phyloP scores from a whole-genome alignment of 495 filamentous ascomycete species.

The Chaetomidium leptoderma region DNA sequence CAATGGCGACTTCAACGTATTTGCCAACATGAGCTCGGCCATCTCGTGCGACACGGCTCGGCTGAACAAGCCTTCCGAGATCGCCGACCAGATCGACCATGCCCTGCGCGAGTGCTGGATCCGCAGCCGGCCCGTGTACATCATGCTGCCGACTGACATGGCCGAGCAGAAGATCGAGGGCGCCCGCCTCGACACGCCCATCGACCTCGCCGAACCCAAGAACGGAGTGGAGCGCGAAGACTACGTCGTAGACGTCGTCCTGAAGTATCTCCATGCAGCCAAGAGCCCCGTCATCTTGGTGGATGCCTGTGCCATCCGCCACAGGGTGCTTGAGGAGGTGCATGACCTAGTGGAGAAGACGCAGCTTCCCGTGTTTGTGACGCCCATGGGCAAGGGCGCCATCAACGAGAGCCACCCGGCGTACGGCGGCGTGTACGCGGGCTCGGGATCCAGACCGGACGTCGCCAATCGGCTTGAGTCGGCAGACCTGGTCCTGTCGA shows the following conservation, averaged over 20 bases:
- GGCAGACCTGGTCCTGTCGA: slow-evolving; percentile 75
- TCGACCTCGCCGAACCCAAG: slow-evolving; percentile 59
- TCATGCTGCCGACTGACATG: slow-evolving; percentile 83
- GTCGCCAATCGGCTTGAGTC: slow-evolving; percentile 71
- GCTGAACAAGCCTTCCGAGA: slow-evolving; percentile 64
- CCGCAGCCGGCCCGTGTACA: slow-evolving; percentile 72
- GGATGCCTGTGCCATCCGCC: slow-evolving; percentile 86
- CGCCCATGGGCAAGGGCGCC: slow-evolving; percentile 89
- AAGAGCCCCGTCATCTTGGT: slow-evolving; percentile 77
- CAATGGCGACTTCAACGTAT: slow-evolving; percentile 86
- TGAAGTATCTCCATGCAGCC: slow-evolving; percentile 71
- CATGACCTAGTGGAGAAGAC: slow-evolving; percentile 73
- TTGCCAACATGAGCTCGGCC: slow-evolving; percentile 66
- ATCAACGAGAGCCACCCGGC: slow-evolving; percentile 70
- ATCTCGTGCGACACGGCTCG: slow-evolving; percentile 68
- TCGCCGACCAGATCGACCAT: slow-evolving; percentile 72
- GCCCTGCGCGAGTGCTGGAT: slow-evolving; percentile 75
- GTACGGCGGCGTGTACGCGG: slow-evolving; percentile 86
- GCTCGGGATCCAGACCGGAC: slow-evolving; percentile 65
- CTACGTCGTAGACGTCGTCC: slow-evolving; percentile 75
- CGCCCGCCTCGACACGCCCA: slow-evolving; percentile 56
- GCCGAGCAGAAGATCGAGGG: slow-evolving; percentile 75
- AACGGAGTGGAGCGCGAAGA: slow-evolving; percentile 75
- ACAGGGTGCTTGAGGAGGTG: slow-evolving; percentile 69
- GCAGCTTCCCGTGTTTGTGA: slow-evolving; percentile 74